Conservation (phyloP, 306 rosid genomes). For the Lagenaria siceraria region DNA sequence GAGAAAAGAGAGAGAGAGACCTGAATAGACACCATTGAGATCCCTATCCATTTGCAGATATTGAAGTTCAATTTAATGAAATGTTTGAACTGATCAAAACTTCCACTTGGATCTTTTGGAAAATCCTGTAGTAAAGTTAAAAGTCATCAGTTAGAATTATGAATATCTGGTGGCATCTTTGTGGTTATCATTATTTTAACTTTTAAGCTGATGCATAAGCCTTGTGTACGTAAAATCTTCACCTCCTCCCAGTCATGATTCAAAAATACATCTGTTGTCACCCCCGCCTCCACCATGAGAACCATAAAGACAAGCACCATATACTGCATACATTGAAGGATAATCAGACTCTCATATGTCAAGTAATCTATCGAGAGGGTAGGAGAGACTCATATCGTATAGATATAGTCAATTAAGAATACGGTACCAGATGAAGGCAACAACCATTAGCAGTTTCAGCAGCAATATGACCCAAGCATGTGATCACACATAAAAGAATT, state of each 20-base stretch:
- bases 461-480: constrained; percentile 70
- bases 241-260: constrained; percentile 71
- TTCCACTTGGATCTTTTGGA: constrained; percentile 59
- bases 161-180: background rate
- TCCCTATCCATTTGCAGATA: constrained; percentile 65
- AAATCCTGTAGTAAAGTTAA: constrained; percentile 47
- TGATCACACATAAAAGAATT: constrained; percentile 42
- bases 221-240: background rate
- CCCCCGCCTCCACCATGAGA: constrained; percentile 60
- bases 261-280: constrained; percentile 51
- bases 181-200: background rate
- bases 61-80: constrained; percentile 49
- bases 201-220: background rate
- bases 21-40: constrained; percentile 53
- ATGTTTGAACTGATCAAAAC: constrained; percentile 45
- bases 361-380: background rate
- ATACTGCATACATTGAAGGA: constrained; percentile 36
- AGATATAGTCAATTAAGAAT: constrained; percentile 8
- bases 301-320: constrained; percentile 47
- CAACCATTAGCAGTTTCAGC: constrained; percentile 71
- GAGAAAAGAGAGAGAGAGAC: constrained; percentile 20
- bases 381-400: background rate
- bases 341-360: background rate
- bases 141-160: background rate
- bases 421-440: constrained; percentile 77